Percentiles rank a stretch among this genome's conserved stretches.
These are phyloP conservation scores for Melampsora americana DNA, from an alignment of 1,284 basidiomycete genomes.

Conservation along the genomic window DNA sequence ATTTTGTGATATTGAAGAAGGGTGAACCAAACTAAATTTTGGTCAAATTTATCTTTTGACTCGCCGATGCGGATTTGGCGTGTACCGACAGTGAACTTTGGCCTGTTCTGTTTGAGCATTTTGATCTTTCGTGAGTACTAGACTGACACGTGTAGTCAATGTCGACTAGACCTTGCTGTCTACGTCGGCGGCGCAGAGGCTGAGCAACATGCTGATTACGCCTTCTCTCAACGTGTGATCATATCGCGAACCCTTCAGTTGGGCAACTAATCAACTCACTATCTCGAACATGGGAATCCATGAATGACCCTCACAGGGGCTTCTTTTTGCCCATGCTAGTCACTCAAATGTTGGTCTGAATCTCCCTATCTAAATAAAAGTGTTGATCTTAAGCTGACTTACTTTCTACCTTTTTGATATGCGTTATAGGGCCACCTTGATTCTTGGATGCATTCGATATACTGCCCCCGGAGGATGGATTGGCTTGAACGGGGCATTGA, in stretches of 20 bases:
- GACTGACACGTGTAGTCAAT: neutral
- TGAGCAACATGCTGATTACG: neutral
- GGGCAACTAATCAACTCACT: neutral
- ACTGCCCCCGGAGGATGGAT: neutral
- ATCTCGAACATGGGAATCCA: neutral
- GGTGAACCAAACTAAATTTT: neutral
- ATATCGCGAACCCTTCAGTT: neutral
- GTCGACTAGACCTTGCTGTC: neutral
- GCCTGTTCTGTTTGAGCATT: neutral
- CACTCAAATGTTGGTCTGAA: neutral
- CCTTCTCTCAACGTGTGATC: neutral
- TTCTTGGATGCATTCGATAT: neutral
- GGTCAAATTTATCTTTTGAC: neutral
- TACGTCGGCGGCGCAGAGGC: neutral
- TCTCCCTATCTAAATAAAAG: neutral
- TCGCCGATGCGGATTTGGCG: neutral
- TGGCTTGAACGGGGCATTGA: neutral
- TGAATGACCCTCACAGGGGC: slow-evolving; percentile 1
- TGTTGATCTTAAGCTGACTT: neutral
- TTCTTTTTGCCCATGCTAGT: neutral
- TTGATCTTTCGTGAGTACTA: neutral
- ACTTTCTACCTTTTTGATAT: neutral
- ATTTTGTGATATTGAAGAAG: neutral
- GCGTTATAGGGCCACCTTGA: neutral
- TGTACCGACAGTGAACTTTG: neutral